These are phyloP conservation scores for Betula pendula DNA, from an alignment of 306 rosid species.

Conservation along the genomic window DNA sequence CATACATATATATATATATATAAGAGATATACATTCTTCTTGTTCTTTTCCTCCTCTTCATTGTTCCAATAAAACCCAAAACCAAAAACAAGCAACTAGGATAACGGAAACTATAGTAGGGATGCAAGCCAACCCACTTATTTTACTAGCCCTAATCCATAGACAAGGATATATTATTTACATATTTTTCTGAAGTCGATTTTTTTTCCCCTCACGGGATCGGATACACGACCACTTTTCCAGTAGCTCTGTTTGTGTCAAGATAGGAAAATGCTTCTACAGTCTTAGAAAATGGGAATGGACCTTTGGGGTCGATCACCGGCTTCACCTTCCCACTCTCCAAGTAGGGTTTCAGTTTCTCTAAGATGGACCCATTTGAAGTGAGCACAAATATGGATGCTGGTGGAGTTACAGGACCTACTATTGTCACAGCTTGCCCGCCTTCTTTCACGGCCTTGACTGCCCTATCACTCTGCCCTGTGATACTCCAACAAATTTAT, in stretches of 20 bases:
- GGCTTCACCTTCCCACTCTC: constrained; percentile 77
- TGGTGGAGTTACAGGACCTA: constrained; percentile 34
- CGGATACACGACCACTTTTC: constrained; percentile 63
- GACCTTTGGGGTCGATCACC: constrained; percentile 61
- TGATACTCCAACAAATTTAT: not conserved
- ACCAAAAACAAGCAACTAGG: not conserved
- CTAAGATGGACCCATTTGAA: constrained; percentile 48
- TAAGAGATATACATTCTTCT: not conserved
- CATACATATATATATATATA: too few species aligned
- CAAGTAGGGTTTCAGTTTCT: constrained; percentile 58
- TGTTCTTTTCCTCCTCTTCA: not conserved
- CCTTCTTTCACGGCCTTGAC: constrained; percentile 64
- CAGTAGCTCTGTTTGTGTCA: constrained; percentile 55
- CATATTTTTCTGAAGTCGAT: not conserved
- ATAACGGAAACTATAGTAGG: not conserved
- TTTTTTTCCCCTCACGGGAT: constrained; percentile 41
- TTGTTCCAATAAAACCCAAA: not conserved
- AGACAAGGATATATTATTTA: not conserved
- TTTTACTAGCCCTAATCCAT: not conserved
- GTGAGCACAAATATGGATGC: constrained; percentile 34
- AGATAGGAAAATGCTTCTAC: constrained; percentile 60
- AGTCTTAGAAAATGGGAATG: constrained; percentile 54
- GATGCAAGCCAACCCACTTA: not conserved
- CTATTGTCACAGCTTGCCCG: constrained; percentile 59
- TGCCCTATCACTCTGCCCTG: constrained; percentile 55